Evolutionary conservation across 2,329 filamentous ascomycete genomes (phyloP), one percentile per base, ranked within the genome.

Genomic region (Bipolaris zeicola): DNA sequence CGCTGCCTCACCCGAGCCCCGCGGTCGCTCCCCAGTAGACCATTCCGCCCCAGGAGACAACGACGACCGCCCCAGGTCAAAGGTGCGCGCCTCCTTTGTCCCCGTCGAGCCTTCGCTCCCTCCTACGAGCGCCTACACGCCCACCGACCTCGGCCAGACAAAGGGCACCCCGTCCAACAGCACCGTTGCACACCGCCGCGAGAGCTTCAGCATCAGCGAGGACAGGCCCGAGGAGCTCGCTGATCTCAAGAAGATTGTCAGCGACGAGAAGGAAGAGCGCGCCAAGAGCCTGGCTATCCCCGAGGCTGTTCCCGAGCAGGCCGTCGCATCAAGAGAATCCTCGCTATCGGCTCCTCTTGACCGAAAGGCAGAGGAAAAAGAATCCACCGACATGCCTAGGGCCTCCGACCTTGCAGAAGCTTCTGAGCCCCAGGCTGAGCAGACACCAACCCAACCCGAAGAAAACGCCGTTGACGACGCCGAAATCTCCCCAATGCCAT

Each of bases 11-110:
- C 74, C 77, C 68, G 75, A 79, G 61, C 69, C 76, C 62, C 78
- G 79, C 64, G 78, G 79, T 52, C 76, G 78, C 59, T 80, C 79
- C 43, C 77, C 76, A 58, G 72, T 71, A 61, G 76, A 70, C 64
- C 69, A 68, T 52, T 63, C 63, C 52, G 58, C 39, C 16, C 55
- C 68, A 49, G 59, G 67, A 57, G 70, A 72, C 60, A 60, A 63
- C 57, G 57, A 58, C 53, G 70, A 64, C 62, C 74, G 73, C 50
- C 76, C 77, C 3, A 73, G 72, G 28, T 78, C 78, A 64, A 81
- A 76, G 65, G 71, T 81, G 50, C 74, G 79, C 62, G 77, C 80
- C 51, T 81, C 78, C 60, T 82, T 82, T 68, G 77, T 82, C 14
- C 70, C 79, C 13, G 79, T 82, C 60, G 78, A 77, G 56, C 69